phyloP scores from a whole-genome alignment of 208 protist species.

The Leishmania aethiopica region DNA sequence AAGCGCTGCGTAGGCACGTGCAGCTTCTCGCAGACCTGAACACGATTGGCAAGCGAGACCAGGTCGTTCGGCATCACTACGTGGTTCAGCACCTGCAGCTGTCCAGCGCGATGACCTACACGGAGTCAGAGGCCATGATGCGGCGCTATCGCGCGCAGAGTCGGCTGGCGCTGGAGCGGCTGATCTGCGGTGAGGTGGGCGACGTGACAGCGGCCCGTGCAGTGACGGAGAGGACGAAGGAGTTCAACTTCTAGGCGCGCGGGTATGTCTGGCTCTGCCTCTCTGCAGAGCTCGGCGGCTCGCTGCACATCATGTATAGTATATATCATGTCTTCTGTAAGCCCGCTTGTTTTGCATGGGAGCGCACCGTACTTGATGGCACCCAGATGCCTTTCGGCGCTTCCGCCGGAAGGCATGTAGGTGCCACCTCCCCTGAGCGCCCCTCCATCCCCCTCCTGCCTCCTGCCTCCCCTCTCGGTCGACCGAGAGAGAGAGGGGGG shows the following conservation, averaged over 20 bases:
- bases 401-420: background rate
- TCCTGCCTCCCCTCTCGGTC: too few species aligned
- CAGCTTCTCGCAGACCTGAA: constrained; percentile 25
- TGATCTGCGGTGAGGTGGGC: background rate
- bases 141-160: constrained; percentile 23
- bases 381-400: too few species aligned
- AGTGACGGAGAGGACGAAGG: background rate
- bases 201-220: background rate
- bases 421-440: background rate
- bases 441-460: too few species aligned
- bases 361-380: background rate
- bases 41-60: constrained; percentile 24
- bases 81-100: constrained; percentile 29
- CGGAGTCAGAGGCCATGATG: constrained; percentile 28
- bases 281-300: background rate
- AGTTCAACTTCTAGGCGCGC: background rate
- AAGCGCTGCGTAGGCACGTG: constrained; percentile 16
- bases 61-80: constrained; percentile 28
- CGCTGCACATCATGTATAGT: background rate
- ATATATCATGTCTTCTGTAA: background rate
- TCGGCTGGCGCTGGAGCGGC: constrained; percentile 26
- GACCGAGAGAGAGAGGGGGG: too few species aligned
- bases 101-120: constrained; percentile 22
- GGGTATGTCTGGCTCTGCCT: background rate
- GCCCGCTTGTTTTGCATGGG: background rate